phyloP scores from a whole-genome alignment of 805 yeast species.

The Scheffersomyces ergatensis region DNA sequence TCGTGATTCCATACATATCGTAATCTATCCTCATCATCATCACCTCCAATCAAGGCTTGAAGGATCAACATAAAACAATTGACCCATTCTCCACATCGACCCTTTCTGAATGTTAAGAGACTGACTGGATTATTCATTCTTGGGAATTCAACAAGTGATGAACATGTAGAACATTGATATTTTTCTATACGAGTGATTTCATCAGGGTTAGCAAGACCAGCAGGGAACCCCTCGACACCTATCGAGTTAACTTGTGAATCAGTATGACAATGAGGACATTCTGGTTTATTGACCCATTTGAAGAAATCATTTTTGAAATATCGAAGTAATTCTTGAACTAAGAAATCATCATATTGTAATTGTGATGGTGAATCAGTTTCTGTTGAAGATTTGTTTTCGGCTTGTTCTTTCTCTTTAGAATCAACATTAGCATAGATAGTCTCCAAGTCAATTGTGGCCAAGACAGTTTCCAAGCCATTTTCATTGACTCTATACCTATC shows the following conservation, averaged over 20 bases:
- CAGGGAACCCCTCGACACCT: slow-evolving; percentile 33
- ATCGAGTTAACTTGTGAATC: slow-evolving; percentile 28
- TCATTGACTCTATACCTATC: slow-evolving; percentile 10
- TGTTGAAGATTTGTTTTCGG: too few relatives aligned
- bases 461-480: slow-evolving; percentile 44
- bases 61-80: slow-evolving; percentile 73
- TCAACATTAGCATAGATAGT: slow-evolving; percentile 63
- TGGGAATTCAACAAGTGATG: slow-evolving; percentile 56
- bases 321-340: slow-evolving; percentile 30
- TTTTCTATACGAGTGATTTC: slow-evolving; percentile 60
- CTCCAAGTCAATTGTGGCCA: slow-evolving; percentile 63
- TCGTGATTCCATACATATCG: slow-evolving; percentile 86
- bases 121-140: slow-evolving; percentile 68
- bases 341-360: slow-evolving; percentile 30
- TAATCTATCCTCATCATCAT: slow-evolving; percentile 20
- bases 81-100: slow-evolving; percentile 97
- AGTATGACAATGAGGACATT: slow-evolving; percentile 51
- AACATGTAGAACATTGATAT: slow-evolving; percentile 59
- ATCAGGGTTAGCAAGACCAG: slow-evolving; percentile 32
- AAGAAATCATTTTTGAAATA: slow-evolving; percentile 76
- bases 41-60: slow-evolving; percentile 54
- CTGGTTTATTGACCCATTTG: slow-evolving; percentile 75
- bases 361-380: slow-evolving; percentile 1
- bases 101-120: slow-evolving; percentile 59
- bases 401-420: slow-evolving; percentile 26